Evolutionary conservation across 331 rosid genomes (phyloP), one percentile per base, ranked within the genome.

Genomic region (Dryas integrifolia): DNA sequence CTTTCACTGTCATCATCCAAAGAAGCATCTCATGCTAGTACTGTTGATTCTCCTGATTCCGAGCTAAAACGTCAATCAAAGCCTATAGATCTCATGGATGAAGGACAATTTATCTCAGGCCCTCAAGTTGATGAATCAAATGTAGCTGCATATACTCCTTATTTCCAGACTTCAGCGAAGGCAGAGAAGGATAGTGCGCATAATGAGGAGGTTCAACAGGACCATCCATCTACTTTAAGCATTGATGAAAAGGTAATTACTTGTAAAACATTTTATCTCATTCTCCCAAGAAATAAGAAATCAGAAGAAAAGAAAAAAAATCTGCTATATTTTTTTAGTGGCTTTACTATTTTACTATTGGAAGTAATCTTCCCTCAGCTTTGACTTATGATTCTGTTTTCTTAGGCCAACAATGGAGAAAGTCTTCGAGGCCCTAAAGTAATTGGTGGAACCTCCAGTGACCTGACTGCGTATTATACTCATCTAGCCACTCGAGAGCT

Each of bases 1-100:
- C 77, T 75, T 65, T 75, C 80, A 13, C 70, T 64, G 38, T 80
- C 82, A 8, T 58, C 82, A 24, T 67, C 78, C 74, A 50, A 67
- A 72, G 74, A 71, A 57, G 73, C 73, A 14, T 75, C 44, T 57
- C 67, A 47, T 70, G 76, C 72, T 40, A 52, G 56, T 65, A 14
- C 7, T 48, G 58, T 26, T 15, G 46, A 46, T 53, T 48, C 58
- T 73, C 63, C 10, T 2, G 67, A 62, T 12, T 14, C 46, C 59
- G 10, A 48, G 58, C 68, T 57, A 8, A 60, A 53, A 53, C 50
- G 21, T 72, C 82, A 53, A 21, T 9, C 61, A 16, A 70, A 70
- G 64, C 59, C 52, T 53, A 50, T 9, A 24, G 68, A 70, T 77
- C 53, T 56, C 51, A 38, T 56, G 77, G 77, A 48, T 55, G 73